Percentiles rank a stretch among this genome's conserved stretches.
These are phyloP conservation scores for Elsinoe batatas DNA, from an alignment of 2,329 filamentous ascomycete species.

Conservation along the genomic window DNA sequence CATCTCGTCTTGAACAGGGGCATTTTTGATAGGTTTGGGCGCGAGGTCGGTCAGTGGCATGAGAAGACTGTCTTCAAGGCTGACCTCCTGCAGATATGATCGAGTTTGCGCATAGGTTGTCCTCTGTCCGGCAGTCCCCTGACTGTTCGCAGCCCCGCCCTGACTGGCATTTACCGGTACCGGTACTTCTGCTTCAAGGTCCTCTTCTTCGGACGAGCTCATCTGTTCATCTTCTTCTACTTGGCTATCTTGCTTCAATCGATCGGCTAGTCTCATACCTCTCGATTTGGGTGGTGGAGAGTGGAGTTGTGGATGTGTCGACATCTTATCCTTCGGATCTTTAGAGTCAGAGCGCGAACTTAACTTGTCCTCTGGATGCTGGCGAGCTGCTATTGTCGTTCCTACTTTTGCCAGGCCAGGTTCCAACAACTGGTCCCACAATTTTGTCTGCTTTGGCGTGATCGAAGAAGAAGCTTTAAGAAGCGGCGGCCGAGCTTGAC, in stretches of 20 bases:
- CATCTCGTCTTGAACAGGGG: conserved; percentile 22
- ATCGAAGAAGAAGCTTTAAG: conserved; percentile 12
- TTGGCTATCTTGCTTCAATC: conserved; percentile 11
- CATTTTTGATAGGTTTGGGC: conserved; percentile 18
- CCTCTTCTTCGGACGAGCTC: conserved; percentile 1
- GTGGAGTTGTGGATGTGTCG: conserved; percentile 2
- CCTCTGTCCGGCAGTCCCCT: conserved; percentile 29
- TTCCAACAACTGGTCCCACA: conserved; percentile 25
- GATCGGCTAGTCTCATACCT: not conserved
- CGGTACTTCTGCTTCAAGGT: not conserved
- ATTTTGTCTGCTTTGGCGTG: conserved; percentile 25
- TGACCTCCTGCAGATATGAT: conserved; percentile 47
- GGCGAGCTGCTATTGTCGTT: not conserved
- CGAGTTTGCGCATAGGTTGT: conserved; percentile 51
- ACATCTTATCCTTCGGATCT: not conserved
- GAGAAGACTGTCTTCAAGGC: conserved; percentile 30
- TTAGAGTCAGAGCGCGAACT: not conserved
- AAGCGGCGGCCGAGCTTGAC: not conserved
- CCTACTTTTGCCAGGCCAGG: conserved; percentile 14
- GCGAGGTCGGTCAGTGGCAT: conserved; percentile 23
- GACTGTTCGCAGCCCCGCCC: conserved; percentile 1
- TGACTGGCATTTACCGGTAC: not conserved
- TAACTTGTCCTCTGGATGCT: not conserved
- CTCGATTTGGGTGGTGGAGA: not conserved
- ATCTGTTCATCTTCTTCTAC: not conserved